Conservation (phyloP, 2,329 filamentous ascomycete genomes). For the Rhynchosporium secalis region DNA sequence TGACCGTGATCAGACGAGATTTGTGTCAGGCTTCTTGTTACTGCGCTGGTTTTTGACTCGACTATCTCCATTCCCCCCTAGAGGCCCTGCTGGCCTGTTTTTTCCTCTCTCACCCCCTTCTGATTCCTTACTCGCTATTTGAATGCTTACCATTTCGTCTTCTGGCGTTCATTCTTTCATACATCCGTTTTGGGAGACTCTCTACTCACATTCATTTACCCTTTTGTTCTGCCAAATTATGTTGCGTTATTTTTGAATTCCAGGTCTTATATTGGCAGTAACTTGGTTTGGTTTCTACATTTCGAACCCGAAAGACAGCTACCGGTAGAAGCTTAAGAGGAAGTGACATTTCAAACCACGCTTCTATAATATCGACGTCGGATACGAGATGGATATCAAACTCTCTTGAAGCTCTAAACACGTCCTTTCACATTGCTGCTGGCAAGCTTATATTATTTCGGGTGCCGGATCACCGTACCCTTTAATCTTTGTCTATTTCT, state of each 20-base stretch:
- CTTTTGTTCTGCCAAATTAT: neutral
- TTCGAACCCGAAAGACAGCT: neutral
- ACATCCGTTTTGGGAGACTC: neutral
- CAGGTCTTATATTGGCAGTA: neutral
- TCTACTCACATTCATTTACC: neutral
- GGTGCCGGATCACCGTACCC: slow-evolving; percentile 20
- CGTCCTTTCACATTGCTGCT: slow-evolving; percentile 2
- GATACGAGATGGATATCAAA: slow-evolving; percentile 4
- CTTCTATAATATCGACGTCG: neutral
- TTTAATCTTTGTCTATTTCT: slow-evolving; percentile 7
- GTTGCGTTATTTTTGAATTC: slow-evolving; percentile 10
- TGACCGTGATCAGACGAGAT: no score
- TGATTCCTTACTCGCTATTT: slow-evolving; percentile 1
- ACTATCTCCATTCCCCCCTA: neutral
- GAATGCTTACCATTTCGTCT: neutral
- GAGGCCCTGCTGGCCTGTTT: neutral
- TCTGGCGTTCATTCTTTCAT: neutral
- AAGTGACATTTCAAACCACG: neutral
- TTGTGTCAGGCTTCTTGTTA: no score
- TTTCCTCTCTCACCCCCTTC: neutral
- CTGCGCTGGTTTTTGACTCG: neutral
- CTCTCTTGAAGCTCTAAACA: slow-evolving; percentile 7
- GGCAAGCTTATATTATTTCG: slow-evolving; percentile 21
- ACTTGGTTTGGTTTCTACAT: slow-evolving; percentile 3
- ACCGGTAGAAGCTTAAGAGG: neutral